Conservation (phyloP, 257 asterid species). For the Solanum appendiculatum region DNA sequence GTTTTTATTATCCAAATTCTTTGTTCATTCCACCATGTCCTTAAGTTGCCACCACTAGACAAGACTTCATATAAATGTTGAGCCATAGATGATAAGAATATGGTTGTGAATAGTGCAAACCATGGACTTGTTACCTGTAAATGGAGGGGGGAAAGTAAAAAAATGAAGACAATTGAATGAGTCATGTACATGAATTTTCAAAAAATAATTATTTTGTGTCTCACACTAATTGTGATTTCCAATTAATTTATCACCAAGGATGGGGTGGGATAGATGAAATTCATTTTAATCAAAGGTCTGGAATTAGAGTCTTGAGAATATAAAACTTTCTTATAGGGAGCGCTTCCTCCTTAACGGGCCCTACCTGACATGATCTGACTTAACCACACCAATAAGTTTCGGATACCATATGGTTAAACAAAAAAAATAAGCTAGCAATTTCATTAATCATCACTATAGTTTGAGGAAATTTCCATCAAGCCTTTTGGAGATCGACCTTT, state of each 20-base stretch:
- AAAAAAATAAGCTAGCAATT: not conserved
- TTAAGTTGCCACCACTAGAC: conserved; percentile 34
- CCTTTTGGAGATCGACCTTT: not conserved
- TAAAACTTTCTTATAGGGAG: not conserved
- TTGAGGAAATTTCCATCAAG: too few relatives aligned
- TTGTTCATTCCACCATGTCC: conserved; percentile 54
- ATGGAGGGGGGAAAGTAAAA: not conserved
- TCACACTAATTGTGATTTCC: not conserved
- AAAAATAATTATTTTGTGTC: not conserved
- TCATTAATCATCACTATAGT: not conserved
- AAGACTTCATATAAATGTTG: conserved; percentile 39
- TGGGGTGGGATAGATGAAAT: not conserved
- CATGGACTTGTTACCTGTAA: conserved; percentile 41
- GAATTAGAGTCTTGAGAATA: not conserved
- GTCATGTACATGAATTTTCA: not conserved
- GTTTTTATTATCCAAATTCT: conserved; percentile 41
- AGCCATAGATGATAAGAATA: conserved; percentile 25
- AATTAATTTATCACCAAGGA: not conserved
- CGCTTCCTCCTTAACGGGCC: not conserved
- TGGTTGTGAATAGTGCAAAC: conserved; percentile 37
- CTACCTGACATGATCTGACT: not conserved
- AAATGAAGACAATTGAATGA: not conserved
- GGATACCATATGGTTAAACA: not conserved
- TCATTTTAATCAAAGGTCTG: not conserved
- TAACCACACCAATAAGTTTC: not conserved